phyloP scores from a whole-genome alignment of 164 flowering plant genomes.

The Berberis thunbergii region DNA sequence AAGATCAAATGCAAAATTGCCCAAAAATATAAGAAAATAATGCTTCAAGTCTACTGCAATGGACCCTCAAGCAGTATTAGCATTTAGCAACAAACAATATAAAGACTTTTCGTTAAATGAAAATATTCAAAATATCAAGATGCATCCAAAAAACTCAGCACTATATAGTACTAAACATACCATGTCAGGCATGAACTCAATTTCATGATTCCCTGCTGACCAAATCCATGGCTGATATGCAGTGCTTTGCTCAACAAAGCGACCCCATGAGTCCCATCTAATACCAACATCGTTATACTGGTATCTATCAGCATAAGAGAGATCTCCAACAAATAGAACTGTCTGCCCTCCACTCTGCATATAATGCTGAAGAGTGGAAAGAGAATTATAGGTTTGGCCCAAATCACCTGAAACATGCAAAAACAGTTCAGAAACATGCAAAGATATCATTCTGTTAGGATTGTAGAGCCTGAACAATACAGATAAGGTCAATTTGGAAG shows the following conservation, averaged over 20 bases:
- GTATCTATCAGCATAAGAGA: conserved; percentile 93
- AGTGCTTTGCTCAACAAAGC: conserved; percentile 63
- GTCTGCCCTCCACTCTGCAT: conserved; percentile 63
- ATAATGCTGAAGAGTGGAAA: conserved; percentile 83
- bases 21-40: too few relatives aligned
- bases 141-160: too few relatives aligned
- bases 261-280: conserved; percentile 97
- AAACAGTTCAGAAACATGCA: background rate
- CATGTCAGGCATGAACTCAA: conserved; percentile 83
- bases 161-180: conserved; percentile 22
- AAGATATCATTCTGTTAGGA: background rate
- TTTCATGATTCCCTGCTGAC: conserved; percentile 90
- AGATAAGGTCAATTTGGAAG: too few relatives aligned
- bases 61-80: too few relatives aligned
- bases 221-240: conserved; percentile 99
- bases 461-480: too few relatives aligned
- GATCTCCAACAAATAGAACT: conserved; percentile 93
- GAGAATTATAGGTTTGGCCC: conserved; percentile 93
- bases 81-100: too few relatives aligned
- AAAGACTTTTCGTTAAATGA: background rate
- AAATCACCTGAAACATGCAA: conserved; percentile 61
- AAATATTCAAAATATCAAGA: background rate
- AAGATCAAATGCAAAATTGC: too few relatives aligned
- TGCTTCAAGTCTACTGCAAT: too few relatives aligned
- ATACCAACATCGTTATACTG: conserved; percentile 60